Base-by-base conservation (phyloP, 176 grass and related monocot species). In the Eleusine coracana region DNA sequence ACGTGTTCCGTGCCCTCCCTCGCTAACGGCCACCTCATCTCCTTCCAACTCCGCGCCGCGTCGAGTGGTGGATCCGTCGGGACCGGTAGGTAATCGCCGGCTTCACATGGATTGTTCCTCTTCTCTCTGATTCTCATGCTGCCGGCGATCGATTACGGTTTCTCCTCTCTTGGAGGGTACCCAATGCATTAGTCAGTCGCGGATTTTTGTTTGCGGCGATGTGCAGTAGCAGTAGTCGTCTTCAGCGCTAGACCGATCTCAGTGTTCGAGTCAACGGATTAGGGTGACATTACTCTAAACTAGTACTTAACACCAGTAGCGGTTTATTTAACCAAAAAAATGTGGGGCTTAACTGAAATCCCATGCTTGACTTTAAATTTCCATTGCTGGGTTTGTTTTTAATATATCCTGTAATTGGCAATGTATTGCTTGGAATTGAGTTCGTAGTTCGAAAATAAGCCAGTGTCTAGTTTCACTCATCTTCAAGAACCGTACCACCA, bases 41-140 rank as follows among this genome's bases (percentile, higher is more conserved):
- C 41, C 9, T 59, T 8, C 3, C 20, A 10, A 42, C 27, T 34
- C 31, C 10, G 11, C 50, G n/a, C 63, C 63, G 44, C 44, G 77
- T 79, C 45, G 62, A 79, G 77, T 38, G 77, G 63, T 21, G 77
- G 63, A 52, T 80, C 29, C 46, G n/a, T 54, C 63, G 13, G 63
- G 63, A 80, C 63, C 66, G 45, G 62, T n/a, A 10, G 62, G 77
- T 79, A 46, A 51, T 28, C 45, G 62, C 31, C n/a, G 27, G 7
- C 17, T 52, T 12, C 7, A 44, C 63, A 23, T 65, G 63, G 62
- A 52, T 67, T 64, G 44, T 38, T 51, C 15, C 45, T 25, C 34
- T n/a, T 66, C 49, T 49, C 5, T 37, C 7, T 7, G 39, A 37
- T 21, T 29, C 56, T n/a, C 41, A 44, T 77, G 75, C 56, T 17